Base-by-base conservation (phyloP, 2,329 filamentous ascomycete species). In the Ceratocystis cacaofunesta region DNA sequence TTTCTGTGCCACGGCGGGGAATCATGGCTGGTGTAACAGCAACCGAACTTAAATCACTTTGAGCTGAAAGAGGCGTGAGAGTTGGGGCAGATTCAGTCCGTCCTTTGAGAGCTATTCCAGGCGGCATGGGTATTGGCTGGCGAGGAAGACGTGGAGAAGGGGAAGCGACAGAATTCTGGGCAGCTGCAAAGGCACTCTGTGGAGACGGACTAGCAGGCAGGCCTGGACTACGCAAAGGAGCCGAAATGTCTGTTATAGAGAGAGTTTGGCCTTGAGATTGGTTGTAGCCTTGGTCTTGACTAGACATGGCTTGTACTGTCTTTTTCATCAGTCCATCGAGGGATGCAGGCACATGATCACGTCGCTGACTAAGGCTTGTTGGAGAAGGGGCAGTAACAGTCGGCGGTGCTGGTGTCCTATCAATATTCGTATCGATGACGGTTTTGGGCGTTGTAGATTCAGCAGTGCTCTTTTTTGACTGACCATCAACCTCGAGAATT, bases 41-140 rank as follows among this genome's bases (percentile, higher is more conserved):
- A 12, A 30, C 50, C 62, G 66, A 62, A 25, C 66, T 58, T n/a
- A 58, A 63, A 36, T 67, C 64, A 15, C 77, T 78, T 2, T 72
- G 71, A 7, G 78, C 70, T 1, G 70, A 71, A 19, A 76, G 68
- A 5, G 57, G 50, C n/a, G 60, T 63, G n/a, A 22, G 36, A 8
- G 28, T 58, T n/a, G 55, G 55, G 17, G 55, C 55, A 17, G 55
- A 58, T 36, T 58, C 55, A 17, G 55, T 58, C 7, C 55, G 55
- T 32, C 55, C 55, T 19, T 58, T 58, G 28, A 58, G 55, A 17
- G 28, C 55, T 30, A 58, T 58, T 19, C 55, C 55, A 25, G 85
- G 85, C 19, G 88, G 86, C 43, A 91, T 76, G 2, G 88, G 87
- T 58, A 89, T 86, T 1, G 87, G 83, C 69, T 89, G 85, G 70